Percentiles rank a stretch among this genome's conserved stretches.
Conservation (phyloP, 2,329 filamentous ascomycete genomes). For the Alternaria dauci region DNA sequence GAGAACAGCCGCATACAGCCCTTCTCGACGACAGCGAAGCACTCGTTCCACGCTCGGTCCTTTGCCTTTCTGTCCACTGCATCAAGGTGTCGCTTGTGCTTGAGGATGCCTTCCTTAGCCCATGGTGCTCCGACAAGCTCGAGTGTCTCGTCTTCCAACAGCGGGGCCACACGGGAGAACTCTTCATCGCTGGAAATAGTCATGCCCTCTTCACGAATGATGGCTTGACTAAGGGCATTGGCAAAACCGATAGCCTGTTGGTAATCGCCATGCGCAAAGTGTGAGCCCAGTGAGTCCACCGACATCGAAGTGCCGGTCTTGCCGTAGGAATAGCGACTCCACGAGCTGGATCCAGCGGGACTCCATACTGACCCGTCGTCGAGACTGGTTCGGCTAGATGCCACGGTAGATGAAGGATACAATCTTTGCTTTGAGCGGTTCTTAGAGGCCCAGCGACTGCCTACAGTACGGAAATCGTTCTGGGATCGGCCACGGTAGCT, state of each 20-base stretch:
- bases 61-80: slow-evolving; percentile 89
- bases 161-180: slow-evolving; percentile 65
- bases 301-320: slow-evolving; percentile 92
- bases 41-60: slow-evolving; percentile 92
- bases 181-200: slow-evolving; percentile 65
- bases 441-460: slow-evolving; percentile 83
- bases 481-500: slow-evolving; percentile 74
- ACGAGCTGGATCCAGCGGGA: slow-evolving; percentile 88
- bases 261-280: slow-evolving; percentile 79
- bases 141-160: slow-evolving; percentile 91
- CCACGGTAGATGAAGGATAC: slow-evolving; percentile 80
- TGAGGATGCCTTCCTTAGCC: slow-evolving; percentile 95
- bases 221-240: slow-evolving; percentile 94
- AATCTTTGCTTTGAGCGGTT: slow-evolving; percentile 81
- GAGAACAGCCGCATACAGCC: slow-evolving; percentile 94
- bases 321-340: slow-evolving; percentile 92
- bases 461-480: slow-evolving; percentile 68
- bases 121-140: slow-evolving; percentile 94
- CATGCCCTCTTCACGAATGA: slow-evolving; percentile 85
- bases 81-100: slow-evolving; percentile 96
- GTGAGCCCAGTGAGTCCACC: slow-evolving; percentile 85
- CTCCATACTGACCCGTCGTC: slow-evolving; percentile 95
- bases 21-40: slow-evolving; percentile 95
- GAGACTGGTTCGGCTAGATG: slow-evolving; percentile 91
- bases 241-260: slow-evolving; percentile 98